Conservation (phyloP, 2,329 filamentous ascomycete species). For the Phyllosticta capitalensis region DNA sequence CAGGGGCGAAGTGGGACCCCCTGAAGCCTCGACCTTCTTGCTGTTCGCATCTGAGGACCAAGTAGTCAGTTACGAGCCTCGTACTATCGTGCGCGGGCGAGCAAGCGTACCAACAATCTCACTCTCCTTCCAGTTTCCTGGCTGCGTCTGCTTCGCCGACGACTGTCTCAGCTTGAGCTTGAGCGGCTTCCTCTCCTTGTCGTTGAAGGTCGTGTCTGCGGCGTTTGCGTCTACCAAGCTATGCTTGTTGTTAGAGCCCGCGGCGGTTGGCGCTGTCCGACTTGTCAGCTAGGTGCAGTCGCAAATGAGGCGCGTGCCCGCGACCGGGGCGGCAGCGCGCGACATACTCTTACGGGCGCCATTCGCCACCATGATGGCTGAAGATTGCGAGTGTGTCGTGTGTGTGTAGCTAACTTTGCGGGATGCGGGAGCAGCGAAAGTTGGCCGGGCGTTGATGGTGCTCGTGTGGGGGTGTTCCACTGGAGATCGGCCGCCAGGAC, state of each 20-base stretch:
- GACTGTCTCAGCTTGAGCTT: slow-evolving; percentile 48
- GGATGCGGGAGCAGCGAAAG: slow-evolving; percentile 4
- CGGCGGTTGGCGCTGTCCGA: background rate
- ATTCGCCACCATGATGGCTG: slow-evolving; percentile 23
- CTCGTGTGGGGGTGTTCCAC: background rate
- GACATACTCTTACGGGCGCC: slow-evolving; percentile 28
- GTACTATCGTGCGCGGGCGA: background rate
- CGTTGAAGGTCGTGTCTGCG: slow-evolving; percentile 25
- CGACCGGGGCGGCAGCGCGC: background rate
- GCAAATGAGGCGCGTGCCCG: background rate
- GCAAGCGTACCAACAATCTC: slow-evolving; percentile 48
- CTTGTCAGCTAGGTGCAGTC: slow-evolving; percentile 11
- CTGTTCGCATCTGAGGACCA: slow-evolving; percentile 5
- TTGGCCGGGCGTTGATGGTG: background rate
- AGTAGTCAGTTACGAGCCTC: background rate
- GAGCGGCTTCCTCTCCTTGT: slow-evolving; percentile 31
- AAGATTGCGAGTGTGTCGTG: background rate
- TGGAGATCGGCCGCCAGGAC: too few species aligned
- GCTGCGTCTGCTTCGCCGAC: slow-evolving; percentile 52
- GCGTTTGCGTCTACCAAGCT: slow-evolving; percentile 22
- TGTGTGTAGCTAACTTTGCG: background rate
- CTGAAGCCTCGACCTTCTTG: slow-evolving; percentile 6
- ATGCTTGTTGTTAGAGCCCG: slow-evolving; percentile 12
- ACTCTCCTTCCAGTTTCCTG: slow-evolving; percentile 62
- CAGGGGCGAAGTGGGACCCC: slow-evolving; percentile 22